Conservation (phyloP, 768 basidiomycete genomes). For the Amanita brunnescens region DNA sequence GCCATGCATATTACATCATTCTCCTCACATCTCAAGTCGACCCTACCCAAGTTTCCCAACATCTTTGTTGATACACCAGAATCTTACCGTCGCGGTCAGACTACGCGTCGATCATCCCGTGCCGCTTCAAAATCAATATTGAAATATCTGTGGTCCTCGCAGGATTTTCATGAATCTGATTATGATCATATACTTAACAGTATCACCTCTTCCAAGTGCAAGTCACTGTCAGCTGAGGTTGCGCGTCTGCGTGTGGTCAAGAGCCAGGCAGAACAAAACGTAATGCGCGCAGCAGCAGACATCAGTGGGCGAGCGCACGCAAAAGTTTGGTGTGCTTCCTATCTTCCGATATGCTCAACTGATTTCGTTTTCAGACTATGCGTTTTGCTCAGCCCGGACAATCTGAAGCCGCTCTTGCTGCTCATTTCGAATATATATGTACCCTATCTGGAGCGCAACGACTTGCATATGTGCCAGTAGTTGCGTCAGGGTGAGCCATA, state of each 20-base stretch:
- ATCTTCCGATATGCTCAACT: background rate
- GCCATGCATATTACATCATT: slow-evolving; percentile 51
- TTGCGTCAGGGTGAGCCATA: slow-evolving; percentile 75
- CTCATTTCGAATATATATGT: slow-evolving; percentile 89
- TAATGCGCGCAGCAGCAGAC: slow-evolving; percentile 82
- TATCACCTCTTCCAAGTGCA: slow-evolving; percentile 35
- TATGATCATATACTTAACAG: slow-evolving; percentile 49
- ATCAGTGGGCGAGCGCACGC: slow-evolving; percentile 83
- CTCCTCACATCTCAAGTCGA: slow-evolving; percentile 46
- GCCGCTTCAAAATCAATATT: slow-evolving; percentile 45
- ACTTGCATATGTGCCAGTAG: slow-evolving; percentile 95
- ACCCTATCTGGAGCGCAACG: slow-evolving; percentile 72
- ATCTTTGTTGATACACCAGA: slow-evolving; percentile 45
- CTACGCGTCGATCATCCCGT: slow-evolving; percentile 25
- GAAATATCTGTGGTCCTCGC: slow-evolving; percentile 33
- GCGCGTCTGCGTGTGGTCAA: slow-evolving; percentile 72
- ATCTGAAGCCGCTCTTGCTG: slow-evolving; percentile 37
- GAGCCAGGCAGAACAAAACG: slow-evolving; percentile 60
- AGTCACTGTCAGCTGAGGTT: slow-evolving; percentile 57
- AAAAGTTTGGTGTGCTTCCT: slow-evolving; percentile 42
- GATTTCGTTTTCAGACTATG: slow-evolving; percentile 51
- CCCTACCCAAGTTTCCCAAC: slow-evolving; percentile 39
- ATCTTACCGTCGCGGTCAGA: slow-evolving; percentile 14
- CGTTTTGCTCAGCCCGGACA: slow-evolving; percentile 45
- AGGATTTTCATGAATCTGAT: slow-evolving; percentile 28